Conservation (phyloP, 2,329 filamentous ascomycete genomes). For the Xylaria sp. region DNA sequence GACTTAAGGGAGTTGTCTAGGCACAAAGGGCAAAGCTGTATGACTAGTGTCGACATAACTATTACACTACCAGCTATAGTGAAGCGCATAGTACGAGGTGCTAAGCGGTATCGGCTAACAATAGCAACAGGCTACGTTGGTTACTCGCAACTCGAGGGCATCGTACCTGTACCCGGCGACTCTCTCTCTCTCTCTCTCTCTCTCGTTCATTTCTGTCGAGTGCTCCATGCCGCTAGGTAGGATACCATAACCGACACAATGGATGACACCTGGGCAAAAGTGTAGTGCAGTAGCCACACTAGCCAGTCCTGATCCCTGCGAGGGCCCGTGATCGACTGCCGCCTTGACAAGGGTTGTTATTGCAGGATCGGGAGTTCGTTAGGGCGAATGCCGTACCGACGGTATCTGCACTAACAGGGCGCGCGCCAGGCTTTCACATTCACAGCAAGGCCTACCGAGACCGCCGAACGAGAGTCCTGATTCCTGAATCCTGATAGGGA, state of each 20-base stretch:
- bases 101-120: neutral
- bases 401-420: slow-evolving; percentile 2
- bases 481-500: neutral
- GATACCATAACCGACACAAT: slow-evolving; percentile 25
- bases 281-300: neutral
- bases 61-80: neutral
- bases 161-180: no score
- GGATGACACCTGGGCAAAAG: slow-evolving; percentile 25
- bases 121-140: neutral
- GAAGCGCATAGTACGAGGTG: neutral
- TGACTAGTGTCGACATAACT: neutral
- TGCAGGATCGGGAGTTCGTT: slow-evolving; percentile 19
- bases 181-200: no score
- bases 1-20: neutral
- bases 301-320: slow-evolving; percentile 8
- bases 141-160: neutral
- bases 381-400: slow-evolving; percentile 18
- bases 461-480: neutral
- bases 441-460: neutral
- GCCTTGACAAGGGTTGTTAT: slow-evolving; percentile 17
- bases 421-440: neutral
- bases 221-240: no score
- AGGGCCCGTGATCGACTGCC: slow-evolving; percentile 29
- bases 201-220: no score
- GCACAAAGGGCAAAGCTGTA: neutral